phyloP scores from a whole-genome alignment of 345 rosid genomes.

The Sisymbrium irio region DNA sequence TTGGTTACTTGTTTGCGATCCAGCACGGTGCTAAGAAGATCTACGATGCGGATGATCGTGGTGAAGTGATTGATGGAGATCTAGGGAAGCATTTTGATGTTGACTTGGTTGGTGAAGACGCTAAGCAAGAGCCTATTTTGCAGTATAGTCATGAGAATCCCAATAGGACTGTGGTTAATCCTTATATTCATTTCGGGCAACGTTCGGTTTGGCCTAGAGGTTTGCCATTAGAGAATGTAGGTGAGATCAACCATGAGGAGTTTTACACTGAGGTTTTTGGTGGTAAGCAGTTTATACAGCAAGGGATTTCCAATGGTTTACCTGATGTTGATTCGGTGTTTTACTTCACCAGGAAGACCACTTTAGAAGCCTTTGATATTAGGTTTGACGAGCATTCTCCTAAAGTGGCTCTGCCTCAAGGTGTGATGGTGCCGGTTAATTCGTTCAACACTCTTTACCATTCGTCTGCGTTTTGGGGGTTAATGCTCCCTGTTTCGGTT shows the following conservation, averaged over 20 bases:
- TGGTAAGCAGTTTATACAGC: constrained; percentile 96
- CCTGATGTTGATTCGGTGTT: constrained; percentile 99
- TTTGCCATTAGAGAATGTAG: constrained; percentile 90
- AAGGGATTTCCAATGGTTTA: constrained; percentile 91
- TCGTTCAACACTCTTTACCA: constrained; percentile 90
- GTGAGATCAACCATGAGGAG: constrained; percentile 85
- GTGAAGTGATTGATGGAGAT: constrained; percentile 81
- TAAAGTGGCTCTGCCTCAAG: constrained; percentile 93
- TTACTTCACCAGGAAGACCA: constrained; percentile 81
- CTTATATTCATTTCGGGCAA: constrained; percentile 94
- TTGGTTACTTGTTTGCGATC: constrained; percentile 91
- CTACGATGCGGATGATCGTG: constrained; percentile 92
- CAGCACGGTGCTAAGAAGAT: constrained; percentile 97
- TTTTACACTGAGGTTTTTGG: constrained; percentile 89
- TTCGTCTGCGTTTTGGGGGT: constrained; percentile 93
- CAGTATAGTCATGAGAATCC: constrained; percentile 87
- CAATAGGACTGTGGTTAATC: constrained; percentile 80
- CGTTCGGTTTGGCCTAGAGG: constrained; percentile 99
- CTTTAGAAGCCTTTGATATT: constrained; percentile 82
- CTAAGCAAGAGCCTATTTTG: constrained; percentile 76
- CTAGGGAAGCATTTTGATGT: constrained; percentile 90
- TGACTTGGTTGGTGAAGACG: constrained; percentile 74
- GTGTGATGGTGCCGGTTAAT: constrained; percentile 89
- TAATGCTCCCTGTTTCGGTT: constrained; percentile 97
- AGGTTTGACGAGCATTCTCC: constrained; percentile 90